Conservation (phyloP, 129 eudicot genomes). For the Centrapalus pauciflorus region DNA sequence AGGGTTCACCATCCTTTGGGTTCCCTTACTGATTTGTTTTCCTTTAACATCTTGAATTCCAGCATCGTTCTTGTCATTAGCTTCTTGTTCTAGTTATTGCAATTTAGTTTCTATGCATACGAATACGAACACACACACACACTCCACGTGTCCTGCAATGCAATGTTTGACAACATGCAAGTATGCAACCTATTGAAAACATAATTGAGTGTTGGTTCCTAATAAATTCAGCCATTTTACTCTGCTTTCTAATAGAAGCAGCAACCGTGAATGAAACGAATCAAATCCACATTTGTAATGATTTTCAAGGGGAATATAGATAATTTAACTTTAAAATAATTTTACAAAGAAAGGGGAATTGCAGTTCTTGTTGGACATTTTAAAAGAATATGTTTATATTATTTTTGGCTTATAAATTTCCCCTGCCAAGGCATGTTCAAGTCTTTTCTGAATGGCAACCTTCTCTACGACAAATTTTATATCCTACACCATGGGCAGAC, state of each 20-base stretch:
- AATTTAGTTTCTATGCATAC: too few species aligned
- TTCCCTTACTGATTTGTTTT: too few species aligned
- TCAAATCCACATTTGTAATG: background rate
- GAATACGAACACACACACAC: too few species aligned
- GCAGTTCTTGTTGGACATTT: background rate
- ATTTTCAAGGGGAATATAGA: background rate
- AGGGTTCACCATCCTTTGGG: too few species aligned
- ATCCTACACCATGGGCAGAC: too few species aligned
- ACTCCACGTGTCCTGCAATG: background rate
- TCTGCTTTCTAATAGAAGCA: background rate
- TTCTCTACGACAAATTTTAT: too few species aligned
- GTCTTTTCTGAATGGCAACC: too few species aligned
- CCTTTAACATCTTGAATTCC: too few species aligned
- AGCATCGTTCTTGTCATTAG: too few species aligned
- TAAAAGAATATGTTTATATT: background rate
- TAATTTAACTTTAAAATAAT: too few species aligned
- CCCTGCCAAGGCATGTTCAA: background rate
- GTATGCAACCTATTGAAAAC: background rate
- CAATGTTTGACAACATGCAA: background rate
- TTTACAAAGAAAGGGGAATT: background rate
- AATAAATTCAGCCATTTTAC: background rate
- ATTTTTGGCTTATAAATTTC: background rate
- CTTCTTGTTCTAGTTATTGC: too few species aligned
- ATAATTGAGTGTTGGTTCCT: background rate
- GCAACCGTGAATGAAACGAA: background rate